Conservation (phyloP, 2,329 filamentous ascomycete species). For the Nothomitra cinnamomea region DNA sequence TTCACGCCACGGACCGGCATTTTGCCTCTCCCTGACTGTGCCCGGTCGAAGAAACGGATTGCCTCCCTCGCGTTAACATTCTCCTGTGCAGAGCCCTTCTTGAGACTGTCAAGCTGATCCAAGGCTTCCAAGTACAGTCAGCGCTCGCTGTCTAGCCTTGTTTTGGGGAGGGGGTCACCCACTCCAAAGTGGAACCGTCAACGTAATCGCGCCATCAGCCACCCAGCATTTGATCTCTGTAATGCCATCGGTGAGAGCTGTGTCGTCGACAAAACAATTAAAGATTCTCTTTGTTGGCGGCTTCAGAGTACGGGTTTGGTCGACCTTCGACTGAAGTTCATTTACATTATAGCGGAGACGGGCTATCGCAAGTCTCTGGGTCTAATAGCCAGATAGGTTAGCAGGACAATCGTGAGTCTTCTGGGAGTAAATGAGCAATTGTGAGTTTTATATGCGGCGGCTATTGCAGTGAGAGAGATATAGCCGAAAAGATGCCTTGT, state of each 20-base stretch:
- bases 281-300: constrained; percentile 26
- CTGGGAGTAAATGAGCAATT: neutral
- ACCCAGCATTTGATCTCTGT: constrained; percentile 36
- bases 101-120: constrained; percentile 16
- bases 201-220: constrained; percentile 29
- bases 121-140: constrained; percentile 11
- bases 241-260: constrained; percentile 32
- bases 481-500: no score
- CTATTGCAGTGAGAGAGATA: neutral
- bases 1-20: constrained; percentile 25
- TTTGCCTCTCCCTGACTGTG: constrained; percentile 29
- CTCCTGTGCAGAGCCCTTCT: constrained; percentile 15
- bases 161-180: constrained; percentile 14
- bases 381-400: constrained; percentile 7
- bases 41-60: constrained; percentile 33
- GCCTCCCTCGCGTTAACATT: constrained; percentile 33
- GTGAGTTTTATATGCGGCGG: no score
- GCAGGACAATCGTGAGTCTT: constrained; percentile 1
- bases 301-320: constrained; percentile 15
- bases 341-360: constrained; percentile 16
- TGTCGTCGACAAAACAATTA: constrained; percentile 35
- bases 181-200: constrained; percentile 36
- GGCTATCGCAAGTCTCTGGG: constrained; percentile 15
- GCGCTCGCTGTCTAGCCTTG: neutral
- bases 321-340: constrained; percentile 6